Conservation (phyloP, 1,284 basidiomycete genomes). For the Thecaphora frezii region DNA sequence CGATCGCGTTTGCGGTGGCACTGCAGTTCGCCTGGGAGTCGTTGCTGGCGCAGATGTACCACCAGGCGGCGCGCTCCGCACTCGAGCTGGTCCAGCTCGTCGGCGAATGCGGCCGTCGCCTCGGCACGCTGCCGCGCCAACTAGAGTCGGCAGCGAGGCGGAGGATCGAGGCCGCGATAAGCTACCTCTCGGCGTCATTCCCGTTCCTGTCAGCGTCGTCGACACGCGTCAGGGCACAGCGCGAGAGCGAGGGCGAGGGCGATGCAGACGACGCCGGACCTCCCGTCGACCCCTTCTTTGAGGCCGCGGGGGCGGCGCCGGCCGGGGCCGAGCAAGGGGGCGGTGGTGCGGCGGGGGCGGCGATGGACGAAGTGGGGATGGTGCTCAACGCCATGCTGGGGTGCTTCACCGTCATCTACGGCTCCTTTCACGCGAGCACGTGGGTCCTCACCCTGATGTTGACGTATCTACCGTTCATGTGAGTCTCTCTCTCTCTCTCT, state of each 20-base stretch:
- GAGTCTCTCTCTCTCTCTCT: background rate
- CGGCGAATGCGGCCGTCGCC: conserved; percentile 12
- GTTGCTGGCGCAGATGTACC: conserved; percentile 19
- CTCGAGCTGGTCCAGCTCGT: conserved; percentile 21
- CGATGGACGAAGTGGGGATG: conserved; percentile 2
- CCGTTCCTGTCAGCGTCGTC: too few species aligned
- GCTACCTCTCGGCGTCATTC: too few species aligned
- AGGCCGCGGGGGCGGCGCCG: too few species aligned
- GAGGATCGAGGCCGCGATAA: too few species aligned
- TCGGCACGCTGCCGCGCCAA: background rate
- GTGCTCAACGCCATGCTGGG: conserved; percentile 29
- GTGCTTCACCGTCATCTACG: conserved; percentile 27
- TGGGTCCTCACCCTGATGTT: conserved; percentile 24
- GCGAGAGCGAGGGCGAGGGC: too few species aligned
- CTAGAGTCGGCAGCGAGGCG: background rate
- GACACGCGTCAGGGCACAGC: too few species aligned
- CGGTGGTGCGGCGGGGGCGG: background rate
- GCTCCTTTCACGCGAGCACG: conserved; percentile 22
- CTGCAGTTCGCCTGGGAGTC: conserved; percentile 22
- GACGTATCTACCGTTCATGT: conserved; percentile 28
- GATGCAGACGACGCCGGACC: too few species aligned
- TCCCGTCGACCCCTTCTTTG: too few species aligned
- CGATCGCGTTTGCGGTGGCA: conserved; percentile 14
- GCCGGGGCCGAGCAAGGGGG: background rate
- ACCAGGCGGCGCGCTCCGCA: conserved; percentile 21